A percentile compares a stretch with the other conserved stretches of the same genome.
phyloP scores from a whole-genome alignment of 495 filamentous ascomycete genomes.

The Penicillium pulvis region DNA sequence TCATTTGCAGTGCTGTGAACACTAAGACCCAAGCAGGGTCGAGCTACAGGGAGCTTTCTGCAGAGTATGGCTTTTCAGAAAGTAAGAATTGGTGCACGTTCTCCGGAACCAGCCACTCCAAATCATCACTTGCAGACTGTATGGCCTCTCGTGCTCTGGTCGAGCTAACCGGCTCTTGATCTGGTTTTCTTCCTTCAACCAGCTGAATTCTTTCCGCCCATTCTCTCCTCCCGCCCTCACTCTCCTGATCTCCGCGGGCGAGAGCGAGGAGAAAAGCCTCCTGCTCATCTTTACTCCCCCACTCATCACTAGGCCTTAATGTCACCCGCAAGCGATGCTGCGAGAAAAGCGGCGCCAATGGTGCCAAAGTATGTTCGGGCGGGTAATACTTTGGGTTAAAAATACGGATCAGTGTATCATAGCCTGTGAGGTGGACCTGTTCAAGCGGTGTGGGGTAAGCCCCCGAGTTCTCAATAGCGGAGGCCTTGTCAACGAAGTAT shows the following conservation, averaged over 20 bases:
- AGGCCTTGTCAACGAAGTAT: constrained; percentile 82
- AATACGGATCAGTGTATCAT: constrained; percentile 84
- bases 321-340: constrained; percentile 72
- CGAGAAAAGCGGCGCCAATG: constrained; percentile 68
- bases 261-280: constrained; percentile 56
- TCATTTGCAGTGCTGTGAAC: not conserved
- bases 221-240: constrained; percentile 58
- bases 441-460: constrained; percentile 50
- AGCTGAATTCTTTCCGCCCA: constrained; percentile 76
- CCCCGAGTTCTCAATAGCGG: constrained; percentile 59
- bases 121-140: constrained; percentile 50
- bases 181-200: constrained; percentile 59
- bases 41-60: constrained; percentile 7
- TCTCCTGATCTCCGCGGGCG: constrained; percentile 50
- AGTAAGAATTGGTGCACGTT: constrained; percentile 62
- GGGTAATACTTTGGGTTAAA: constrained; percentile 85
- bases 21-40: not conserved
- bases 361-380: constrained; percentile 50
- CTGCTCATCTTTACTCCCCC: constrained; percentile 65
- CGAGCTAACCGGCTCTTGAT: constrained; percentile 68
- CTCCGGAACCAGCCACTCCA: constrained; percentile 64
- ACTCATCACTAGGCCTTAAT: constrained; percentile 66
- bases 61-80: constrained; percentile 38
- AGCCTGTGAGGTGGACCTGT: constrained; percentile 83
- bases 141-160: constrained; percentile 74